A percentile compares a stretch with the other conserved stretches of the same genome.
phyloP scores from a whole-genome alignment of 179 eudicot species.

The Heliamphora pulchella region DNA sequence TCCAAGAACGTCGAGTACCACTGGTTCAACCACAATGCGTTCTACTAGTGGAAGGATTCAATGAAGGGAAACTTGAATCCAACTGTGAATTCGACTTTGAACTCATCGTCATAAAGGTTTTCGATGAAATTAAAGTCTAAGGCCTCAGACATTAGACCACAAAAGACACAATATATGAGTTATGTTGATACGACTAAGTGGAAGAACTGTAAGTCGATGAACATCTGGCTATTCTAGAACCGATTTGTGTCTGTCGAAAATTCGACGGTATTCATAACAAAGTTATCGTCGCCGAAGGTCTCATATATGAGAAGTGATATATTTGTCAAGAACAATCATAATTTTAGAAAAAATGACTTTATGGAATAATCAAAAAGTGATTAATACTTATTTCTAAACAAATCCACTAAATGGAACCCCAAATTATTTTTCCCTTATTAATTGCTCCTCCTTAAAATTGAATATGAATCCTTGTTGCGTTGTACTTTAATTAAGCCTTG shows the following conservation, averaged over 20 bases:
- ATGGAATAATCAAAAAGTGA: too few species aligned
- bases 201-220: conserved; percentile 28
- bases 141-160: conserved; percentile 52
- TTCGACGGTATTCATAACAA: conserved; percentile 27
- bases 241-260: conserved; percentile 37
- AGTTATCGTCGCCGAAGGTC: conserved; percentile 83
- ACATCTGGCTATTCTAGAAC: conserved; percentile 51
- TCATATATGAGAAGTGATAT: conserved; percentile 62
- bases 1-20: conserved; percentile 72
- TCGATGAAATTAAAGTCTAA: conserved; percentile 37
- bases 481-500: too few species aligned
- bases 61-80: conserved; percentile 33
- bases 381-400: too few species aligned
- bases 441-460: too few species aligned
- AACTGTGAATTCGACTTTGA: conserved; percentile 9
- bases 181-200: conserved; percentile 41
- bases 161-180: conserved; percentile 52
- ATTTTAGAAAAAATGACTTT: too few species aligned
- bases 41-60: conserved; percentile 67
- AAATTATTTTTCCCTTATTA: too few species aligned
- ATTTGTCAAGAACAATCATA: too few species aligned
- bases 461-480: too few species aligned
- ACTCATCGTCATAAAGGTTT: conserved; percentile 38
- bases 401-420: too few species aligned
- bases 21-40: conserved; percentile 74